These are phyloP conservation scores for Penicillium frequentans DNA, from an alignment of 2,329 filamentous ascomycete species.

Conservation along the genomic window DNA sequence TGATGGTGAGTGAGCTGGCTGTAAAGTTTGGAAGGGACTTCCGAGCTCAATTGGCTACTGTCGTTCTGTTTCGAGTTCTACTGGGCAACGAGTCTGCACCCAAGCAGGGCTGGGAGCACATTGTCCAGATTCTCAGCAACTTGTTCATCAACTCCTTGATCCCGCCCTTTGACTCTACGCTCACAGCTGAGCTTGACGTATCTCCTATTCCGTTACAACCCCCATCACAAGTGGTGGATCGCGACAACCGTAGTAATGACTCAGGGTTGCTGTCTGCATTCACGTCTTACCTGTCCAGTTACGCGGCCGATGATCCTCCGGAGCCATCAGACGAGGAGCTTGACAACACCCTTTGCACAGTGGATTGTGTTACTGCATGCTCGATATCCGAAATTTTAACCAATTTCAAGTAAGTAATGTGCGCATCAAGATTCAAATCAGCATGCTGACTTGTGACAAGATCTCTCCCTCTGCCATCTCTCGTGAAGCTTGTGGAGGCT, in stretches of 20 bases:
- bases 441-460: slow-evolving; percentile 41
- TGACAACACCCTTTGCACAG: slow-evolving; percentile 89
- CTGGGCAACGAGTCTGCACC: slow-evolving; percentile 80
- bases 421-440: slow-evolving; percentile 1
- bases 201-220: slow-evolving; percentile 84
- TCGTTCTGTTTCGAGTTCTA: slow-evolving; percentile 92
- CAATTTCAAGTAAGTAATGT: slow-evolving; percentile 69
- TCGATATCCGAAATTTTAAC: slow-evolving; percentile 77
- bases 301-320: slow-evolving; percentile 94
- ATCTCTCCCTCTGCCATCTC: slow-evolving; percentile 59
- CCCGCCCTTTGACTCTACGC: slow-evolving; percentile 71
- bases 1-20: slow-evolving; percentile 98
- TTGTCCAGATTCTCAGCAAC: slow-evolving; percentile 90
- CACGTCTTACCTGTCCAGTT: slow-evolving; percentile 96
- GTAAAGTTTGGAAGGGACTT: slow-evolving; percentile 94
- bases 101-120: slow-evolving; percentile 58
- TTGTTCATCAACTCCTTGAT: slow-evolving; percentile 94
- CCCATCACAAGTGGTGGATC: slow-evolving; percentile 89
- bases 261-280: slow-evolving; percentile 90
- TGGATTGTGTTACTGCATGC: slow-evolving; percentile 91
- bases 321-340: slow-evolving; percentile 97
- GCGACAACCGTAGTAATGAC: slow-evolving; percentile 74
- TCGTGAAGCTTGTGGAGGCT: slow-evolving; percentile 66
- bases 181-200: slow-evolving; percentile 67
- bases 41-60: slow-evolving; percentile 86